Percentiles rank a stretch among this genome's conserved stretches.
phyloP scores from a whole-genome alignment of 768 basidiomycete species.

The Russula sp. region DNA sequence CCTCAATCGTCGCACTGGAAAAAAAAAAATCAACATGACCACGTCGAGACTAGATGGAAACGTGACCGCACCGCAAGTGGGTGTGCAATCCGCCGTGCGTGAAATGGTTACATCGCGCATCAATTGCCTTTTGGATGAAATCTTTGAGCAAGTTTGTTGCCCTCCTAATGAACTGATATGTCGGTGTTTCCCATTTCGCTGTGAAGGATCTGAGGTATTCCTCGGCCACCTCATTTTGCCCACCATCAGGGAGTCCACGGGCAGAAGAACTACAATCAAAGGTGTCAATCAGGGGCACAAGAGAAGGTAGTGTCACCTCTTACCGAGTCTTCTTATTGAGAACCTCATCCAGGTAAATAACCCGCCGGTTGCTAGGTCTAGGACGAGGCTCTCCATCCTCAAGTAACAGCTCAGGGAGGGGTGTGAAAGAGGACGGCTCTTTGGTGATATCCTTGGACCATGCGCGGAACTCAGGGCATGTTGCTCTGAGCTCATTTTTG shows the following conservation, averaged over 20 bases:
- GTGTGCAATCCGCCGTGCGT: neutral
- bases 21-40: neutral
- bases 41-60: neutral
- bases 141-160: neutral
- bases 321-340: constrained; percentile 1
- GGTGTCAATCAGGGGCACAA: neutral
- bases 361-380: neutral
- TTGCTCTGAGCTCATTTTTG: constrained; percentile 5
- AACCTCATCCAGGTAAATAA: constrained; percentile 16
- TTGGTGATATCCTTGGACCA: neutral
- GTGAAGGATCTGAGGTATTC: constrained; percentile 5
- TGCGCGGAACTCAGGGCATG: constrained; percentile 17
- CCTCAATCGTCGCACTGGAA: neutral
- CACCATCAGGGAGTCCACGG: constrained; percentile 15
- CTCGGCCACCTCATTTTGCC: constrained; percentile 10
- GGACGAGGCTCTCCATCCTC: neutral
- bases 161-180: neutral
- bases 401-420: neutral
- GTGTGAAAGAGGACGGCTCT: neutral
- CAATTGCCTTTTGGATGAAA: neutral
- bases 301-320: neutral
- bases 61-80: neutral
- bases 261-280: neutral
- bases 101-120: neutral
- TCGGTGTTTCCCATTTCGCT: constrained; percentile 3